phyloP scores from a whole-genome alignment of 1,284 basidiomycete genomes.

The Meripilus lineatus region DNA sequence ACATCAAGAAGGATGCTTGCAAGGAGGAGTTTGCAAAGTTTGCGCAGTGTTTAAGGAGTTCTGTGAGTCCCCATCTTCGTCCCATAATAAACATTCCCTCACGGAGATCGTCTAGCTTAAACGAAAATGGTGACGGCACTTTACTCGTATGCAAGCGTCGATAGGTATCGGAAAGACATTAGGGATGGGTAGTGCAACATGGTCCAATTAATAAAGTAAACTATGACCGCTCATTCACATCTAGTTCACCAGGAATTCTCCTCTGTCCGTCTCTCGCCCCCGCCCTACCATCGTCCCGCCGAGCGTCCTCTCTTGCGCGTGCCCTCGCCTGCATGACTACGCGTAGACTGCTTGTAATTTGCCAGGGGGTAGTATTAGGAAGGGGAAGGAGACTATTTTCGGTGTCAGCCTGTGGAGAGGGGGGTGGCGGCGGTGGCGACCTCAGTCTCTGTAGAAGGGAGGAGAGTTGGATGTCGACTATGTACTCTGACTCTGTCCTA shows the following conservation, averaged over 20 bases:
- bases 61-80: conserved; percentile 40
- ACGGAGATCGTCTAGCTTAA: conserved; percentile 49
- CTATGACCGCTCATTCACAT: conserved; percentile 27
- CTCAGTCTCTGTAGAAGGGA: conserved; percentile 50
- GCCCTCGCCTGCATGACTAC: conserved; percentile 45
- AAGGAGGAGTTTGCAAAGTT: conserved; percentile 75
- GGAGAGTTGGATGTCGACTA: conserved; percentile 56
- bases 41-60: conserved; percentile 64
- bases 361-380: conserved; percentile 55
- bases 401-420: conserved; percentile 25
- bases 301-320: conserved; percentile 15
- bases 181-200: too few relatives aligned
- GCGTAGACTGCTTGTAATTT: conserved; percentile 45
- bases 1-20: conserved; percentile 74
- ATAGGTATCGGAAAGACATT: too few relatives aligned
- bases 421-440: conserved; percentile 41
- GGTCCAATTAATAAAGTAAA: too few relatives aligned
- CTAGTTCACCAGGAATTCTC: conserved; percentile 41
- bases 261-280: conserved; percentile 20
- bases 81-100: not conserved
- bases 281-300: conserved; percentile 25
- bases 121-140: conserved; percentile 46
- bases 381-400: conserved; percentile 49
- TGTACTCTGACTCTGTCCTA: conserved; percentile 34
- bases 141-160: too few relatives aligned